Evolutionary conservation across 139 green algal genomes (phyloP), one percentile per base, ranked within the genome.

Genomic region (Astrephomene gubernaculifera): DNA sequence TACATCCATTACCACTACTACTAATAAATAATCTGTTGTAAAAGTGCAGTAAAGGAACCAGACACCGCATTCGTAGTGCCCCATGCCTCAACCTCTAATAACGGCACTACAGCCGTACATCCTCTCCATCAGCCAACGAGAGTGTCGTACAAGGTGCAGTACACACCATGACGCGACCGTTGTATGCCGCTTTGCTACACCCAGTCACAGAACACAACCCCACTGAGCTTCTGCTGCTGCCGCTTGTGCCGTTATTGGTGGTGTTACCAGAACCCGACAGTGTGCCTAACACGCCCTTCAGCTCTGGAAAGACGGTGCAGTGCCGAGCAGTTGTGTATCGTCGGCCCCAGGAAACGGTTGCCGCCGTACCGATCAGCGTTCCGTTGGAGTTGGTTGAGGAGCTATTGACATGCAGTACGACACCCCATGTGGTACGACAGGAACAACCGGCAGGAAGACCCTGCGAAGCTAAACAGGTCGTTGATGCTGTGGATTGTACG

Each of bases 121-220:
- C 61, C 41, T 72, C 41, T 0, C 76, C 76, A 19, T 83, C 60
- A 39, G 25, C 41, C n/a, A 7, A 21, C 14, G 1, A 35, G 12
- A 83, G 76, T 5, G 10, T 19, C 29, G 60, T 73, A 36, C 76
- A 83, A 2, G 76, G 19, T 4, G 14, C 45, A 7, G 19, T 6
- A 35, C 76, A 83, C 19, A 72, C 61, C 76, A 83, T 83, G 60
- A 83, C 64, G 8, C 76, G 76, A 1, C 76, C 76, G 27, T 70
- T 72, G 29, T 61, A 36, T 19, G 39, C 17, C 2, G 2, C 17
- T 10, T 83, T 31, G 4, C 35, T 45, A 60, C 76, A 83, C n/a
- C 54, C 54, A 14, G 39, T 29, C 57, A 60, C 61, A 57, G 72
- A 57, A 33, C 76, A 83, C 29, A 72, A 39, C n/a, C 74, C 74